Conservation (phyloP, 306 rosid species). For the Medicago arabica region DNA sequence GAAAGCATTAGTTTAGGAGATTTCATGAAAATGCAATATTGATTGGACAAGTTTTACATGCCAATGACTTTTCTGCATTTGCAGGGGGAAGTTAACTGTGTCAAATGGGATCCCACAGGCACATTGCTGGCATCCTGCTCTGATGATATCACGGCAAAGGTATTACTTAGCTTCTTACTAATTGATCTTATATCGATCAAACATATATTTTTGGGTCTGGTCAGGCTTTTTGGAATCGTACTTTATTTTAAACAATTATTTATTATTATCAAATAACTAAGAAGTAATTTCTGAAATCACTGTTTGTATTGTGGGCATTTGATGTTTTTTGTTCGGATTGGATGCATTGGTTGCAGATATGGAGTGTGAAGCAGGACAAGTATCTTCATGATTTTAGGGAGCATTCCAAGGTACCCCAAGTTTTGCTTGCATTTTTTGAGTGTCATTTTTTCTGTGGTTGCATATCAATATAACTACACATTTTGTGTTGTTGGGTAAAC, state of each 20-base stretch:
- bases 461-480: constrained; percentile 19
- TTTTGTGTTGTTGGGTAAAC: constrained; percentile 23
- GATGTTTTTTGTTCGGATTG: constrained; percentile 18
- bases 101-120: constrained; percentile 99
- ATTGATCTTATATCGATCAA: constrained; percentile 1
- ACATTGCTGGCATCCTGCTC: constrained; percentile 91
- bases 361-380: constrained; percentile 91
- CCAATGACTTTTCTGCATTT: constrained; percentile 41
- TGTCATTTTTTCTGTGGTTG: constrained; percentile 18
- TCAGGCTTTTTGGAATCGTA: not conserved
- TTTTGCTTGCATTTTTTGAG: constrained; percentile 7
- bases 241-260: not conserved
- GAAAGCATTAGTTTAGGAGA: constrained; percentile 5
- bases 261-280: not conserved
- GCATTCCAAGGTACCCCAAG: constrained; percentile 78
- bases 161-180: constrained; percentile 36
- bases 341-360: constrained; percentile 65
- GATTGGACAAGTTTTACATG: constrained; percentile 32
- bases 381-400: constrained; percentile 86
- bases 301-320: not conserved
- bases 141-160: constrained; percentile 95
- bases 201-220: not conserved
- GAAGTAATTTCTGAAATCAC: constrained; percentile 18
- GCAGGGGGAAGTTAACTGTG: constrained; percentile 96
- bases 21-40: constrained; percentile 20